Evolutionary conservation across 2,329 filamentous ascomycete species (phyloP).

Genomic region (Malbranchea zuffiana): DNA sequence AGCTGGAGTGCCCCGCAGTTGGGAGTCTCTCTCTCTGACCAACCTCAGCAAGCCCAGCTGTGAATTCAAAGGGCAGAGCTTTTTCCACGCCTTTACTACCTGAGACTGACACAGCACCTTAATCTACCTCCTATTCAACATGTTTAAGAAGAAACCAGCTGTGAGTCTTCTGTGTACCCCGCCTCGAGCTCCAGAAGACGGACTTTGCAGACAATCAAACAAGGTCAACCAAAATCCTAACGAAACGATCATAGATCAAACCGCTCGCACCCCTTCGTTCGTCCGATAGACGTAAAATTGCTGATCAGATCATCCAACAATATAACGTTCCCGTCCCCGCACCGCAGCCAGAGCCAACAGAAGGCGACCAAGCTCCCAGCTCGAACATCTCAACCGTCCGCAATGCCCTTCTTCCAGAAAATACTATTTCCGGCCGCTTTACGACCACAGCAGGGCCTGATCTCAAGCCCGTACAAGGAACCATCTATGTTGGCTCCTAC

Average conservation of each 20-base stretch:
- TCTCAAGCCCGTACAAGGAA: constrained; percentile 50
- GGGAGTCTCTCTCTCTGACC: too few relatives aligned
- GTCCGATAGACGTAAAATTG: constrained; percentile 55
- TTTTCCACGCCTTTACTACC: neutral
- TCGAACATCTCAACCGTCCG: constrained; percentile 43
- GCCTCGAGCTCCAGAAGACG: constrained; percentile 1
- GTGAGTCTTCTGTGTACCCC: too few relatives aligned
- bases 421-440: constrained; percentile 51
- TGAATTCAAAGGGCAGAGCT: neutral
- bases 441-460: constrained; percentile 54
- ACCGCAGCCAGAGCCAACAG: constrained; percentile 22
- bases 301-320: constrained; percentile 55
- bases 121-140: constrained; percentile 19
- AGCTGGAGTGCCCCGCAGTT: too few relatives aligned
- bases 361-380: constrained; percentile 28
- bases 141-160: constrained; percentile 56
- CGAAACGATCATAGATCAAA: constrained; percentile 44
- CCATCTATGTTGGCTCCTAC: constrained; percentile 53
- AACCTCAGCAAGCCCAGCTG: too few relatives aligned
- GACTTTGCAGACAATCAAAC: neutral
- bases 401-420: constrained; percentile 53
- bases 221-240: constrained; percentile 9
- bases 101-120: neutral
- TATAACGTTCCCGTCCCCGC: constrained; percentile 43
- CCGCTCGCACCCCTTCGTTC: constrained; percentile 54